These are phyloP conservation scores for Botrytis hyacinthi DNA, from an alignment of 2,329 filamentous ascomycete genomes.

Conservation along the genomic window DNA sequence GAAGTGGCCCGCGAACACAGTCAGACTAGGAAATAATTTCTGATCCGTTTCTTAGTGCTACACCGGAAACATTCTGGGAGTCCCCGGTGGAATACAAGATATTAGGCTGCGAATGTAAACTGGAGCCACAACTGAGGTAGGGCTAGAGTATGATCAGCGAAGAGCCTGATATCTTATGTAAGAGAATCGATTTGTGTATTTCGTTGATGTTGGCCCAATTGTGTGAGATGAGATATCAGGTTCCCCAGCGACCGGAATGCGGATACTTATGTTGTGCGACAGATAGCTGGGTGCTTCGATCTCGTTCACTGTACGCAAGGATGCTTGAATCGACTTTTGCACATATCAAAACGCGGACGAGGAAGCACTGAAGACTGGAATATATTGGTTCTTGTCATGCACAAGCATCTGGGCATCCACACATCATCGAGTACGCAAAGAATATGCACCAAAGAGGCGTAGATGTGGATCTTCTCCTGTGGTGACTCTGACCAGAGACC, in stretches of 20 bases:
- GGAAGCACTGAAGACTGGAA: background rate
- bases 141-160: background rate
- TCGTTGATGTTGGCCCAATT: background rate
- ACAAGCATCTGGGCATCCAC: background rate
- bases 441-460: background rate
- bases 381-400: background rate
- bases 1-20: background rate
- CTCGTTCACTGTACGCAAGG: background rate
- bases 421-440: background rate
- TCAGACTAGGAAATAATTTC: background rate
- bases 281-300: background rate
- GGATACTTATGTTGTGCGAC: background rate
- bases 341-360: background rate
- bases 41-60: background rate
- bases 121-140: background rate
- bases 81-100: background rate
- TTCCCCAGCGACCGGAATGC: background rate
- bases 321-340: background rate
- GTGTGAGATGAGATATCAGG: background rate
- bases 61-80: background rate
- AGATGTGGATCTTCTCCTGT: background rate
- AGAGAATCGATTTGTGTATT: background rate
- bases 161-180: background rate
- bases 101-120: background rate
- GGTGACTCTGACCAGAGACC: too few relatives aligned